These are phyloP conservation scores for Penicillium sp. DNA, from an alignment of 2,329 filamentous ascomycete genomes.

Conservation along the genomic window DNA sequence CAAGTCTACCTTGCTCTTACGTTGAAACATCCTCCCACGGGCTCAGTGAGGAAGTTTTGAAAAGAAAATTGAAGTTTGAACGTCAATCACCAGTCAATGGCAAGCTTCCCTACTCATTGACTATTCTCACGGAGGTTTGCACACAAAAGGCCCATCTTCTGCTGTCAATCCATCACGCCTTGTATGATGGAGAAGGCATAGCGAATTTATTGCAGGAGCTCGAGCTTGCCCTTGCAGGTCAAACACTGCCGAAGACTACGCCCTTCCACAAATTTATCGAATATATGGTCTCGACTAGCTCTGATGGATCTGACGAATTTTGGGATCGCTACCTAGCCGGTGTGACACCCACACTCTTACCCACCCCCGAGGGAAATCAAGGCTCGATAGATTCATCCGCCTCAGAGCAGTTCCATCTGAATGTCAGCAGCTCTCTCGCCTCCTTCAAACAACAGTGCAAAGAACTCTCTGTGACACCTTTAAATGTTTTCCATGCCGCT, in stretches of 20 bases:
- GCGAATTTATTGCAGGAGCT: conserved; percentile 69
- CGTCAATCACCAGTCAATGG: conserved; percentile 22
- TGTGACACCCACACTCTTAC: conserved; percentile 49
- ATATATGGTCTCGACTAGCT: conserved; percentile 54
- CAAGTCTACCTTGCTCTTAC: conserved; percentile 46
- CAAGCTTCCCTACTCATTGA: conserved; percentile 30
- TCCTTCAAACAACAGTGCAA: conserved; percentile 54
- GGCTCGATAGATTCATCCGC: conserved; percentile 1
- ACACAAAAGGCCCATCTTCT: conserved; percentile 27
- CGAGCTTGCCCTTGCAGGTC: conserved; percentile 56
- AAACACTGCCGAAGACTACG: conserved; percentile 50
- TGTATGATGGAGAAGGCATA: conserved; percentile 85
- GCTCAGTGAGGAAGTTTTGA: conserved; percentile 46
- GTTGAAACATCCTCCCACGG: conserved; percentile 44
- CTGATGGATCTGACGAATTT: conserved; percentile 58
- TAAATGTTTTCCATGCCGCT: conserved; percentile 69
- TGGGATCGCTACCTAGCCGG: conserved; percentile 62
- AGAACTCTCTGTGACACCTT: conserved; percentile 59
- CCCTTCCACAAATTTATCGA: conserved; percentile 66
- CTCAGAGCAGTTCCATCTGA: conserved; percentile 15
- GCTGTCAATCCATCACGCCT: conserved; percentile 71
- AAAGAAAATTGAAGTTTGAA: conserved; percentile 39
- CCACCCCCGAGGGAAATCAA: not conserved
- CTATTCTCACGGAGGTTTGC: conserved; percentile 18
- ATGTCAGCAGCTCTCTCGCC: conserved; percentile 41